These are phyloP conservation scores for Podospora comata DNA, from an alignment of 495 filamentous ascomycete species.

Conservation along the genomic window DNA sequence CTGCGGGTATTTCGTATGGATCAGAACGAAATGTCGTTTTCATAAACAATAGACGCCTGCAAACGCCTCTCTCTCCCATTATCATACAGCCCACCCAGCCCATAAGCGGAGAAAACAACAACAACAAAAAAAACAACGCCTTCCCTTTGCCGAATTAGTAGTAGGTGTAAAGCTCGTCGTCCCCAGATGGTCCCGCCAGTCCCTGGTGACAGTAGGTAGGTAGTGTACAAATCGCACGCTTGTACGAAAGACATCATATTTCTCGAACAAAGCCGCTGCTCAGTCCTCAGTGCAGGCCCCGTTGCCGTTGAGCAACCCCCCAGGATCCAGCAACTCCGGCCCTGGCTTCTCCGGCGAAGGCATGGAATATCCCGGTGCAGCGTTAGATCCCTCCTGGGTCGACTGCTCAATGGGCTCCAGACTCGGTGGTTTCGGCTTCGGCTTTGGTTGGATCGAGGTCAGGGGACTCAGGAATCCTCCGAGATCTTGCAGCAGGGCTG, in stretches of 20 bases:
- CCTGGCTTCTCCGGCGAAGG: slow-evolving; percentile 16
- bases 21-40: background rate
- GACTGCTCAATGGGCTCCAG: slow-evolving; percentile 38
- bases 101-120: background rate
- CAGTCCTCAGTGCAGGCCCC: background rate
- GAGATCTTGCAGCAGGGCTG: slow-evolving; percentile 57
- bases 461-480: slow-evolving; percentile 49
- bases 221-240: background rate
- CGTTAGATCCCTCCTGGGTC: slow-evolving; percentile 25
- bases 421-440: slow-evolving; percentile 30
- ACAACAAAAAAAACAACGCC: background rate
- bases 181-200: background rate
- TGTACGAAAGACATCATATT: background rate
- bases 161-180: background rate
- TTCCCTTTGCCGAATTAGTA: background rate
- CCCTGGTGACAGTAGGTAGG: background rate
- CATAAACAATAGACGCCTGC: background rate
- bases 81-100: background rate
- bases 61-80: background rate
- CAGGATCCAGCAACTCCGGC: slow-evolving; percentile 53
- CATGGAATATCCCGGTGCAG: slow-evolving; percentile 5
- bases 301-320: slow-evolving; percentile 43
- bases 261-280: background rate
- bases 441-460: slow-evolving; percentile 22
- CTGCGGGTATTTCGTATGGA: background rate